Evolutionary conservation across 2,329 filamentous ascomycete species (phyloP), one percentile per base, ranked within the genome.

Genomic region (Fusarium sp.): DNA sequence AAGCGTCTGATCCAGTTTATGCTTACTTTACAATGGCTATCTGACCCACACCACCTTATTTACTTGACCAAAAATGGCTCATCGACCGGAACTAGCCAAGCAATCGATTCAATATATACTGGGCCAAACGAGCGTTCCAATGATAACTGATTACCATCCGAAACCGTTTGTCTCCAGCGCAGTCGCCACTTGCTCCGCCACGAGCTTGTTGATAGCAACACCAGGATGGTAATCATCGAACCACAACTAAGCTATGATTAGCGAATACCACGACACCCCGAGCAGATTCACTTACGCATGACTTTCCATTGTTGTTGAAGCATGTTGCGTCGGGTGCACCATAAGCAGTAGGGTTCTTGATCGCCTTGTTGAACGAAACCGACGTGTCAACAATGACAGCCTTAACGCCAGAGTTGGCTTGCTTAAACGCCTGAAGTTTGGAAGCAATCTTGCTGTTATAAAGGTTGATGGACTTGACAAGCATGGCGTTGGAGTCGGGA

Each of bases 211-310:
- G 11, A 83, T 83, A 11, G 77, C 77, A 8, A 82, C 68, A 0
- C 77, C 82, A 0, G 82, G 82, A 34, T 84, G 82, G 38, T 83
- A 84, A 32, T 82, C 73, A 53, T 84, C 81, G 59, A 79, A 82
- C 83, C 84, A 85, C 34, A 85, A 56, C 76, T 78, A 40, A 20
- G 12, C 0, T 0, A 2, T 15, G 1, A 8, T 75, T 15, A 75
- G 62, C 11, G n/a, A 1, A 29, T n/a, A 0, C 0, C 4, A 0
- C 2, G n/a, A 10, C 2, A 1, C 2, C 1, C 9, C 0, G 0
- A 24, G 2, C 0, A 0, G 14, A 10, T 4, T 3, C 16, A 74
- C 76, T 51, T 66, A 78, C 76, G 60, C 84, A 85, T 14, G 78
- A 83, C 16, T 74, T 77, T 7, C 84, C 84, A 46, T 85, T 76